These are phyloP conservation scores for Tagetes patula DNA, from an alignment of 129 eudicot genomes.

Conservation along the genomic window DNA sequence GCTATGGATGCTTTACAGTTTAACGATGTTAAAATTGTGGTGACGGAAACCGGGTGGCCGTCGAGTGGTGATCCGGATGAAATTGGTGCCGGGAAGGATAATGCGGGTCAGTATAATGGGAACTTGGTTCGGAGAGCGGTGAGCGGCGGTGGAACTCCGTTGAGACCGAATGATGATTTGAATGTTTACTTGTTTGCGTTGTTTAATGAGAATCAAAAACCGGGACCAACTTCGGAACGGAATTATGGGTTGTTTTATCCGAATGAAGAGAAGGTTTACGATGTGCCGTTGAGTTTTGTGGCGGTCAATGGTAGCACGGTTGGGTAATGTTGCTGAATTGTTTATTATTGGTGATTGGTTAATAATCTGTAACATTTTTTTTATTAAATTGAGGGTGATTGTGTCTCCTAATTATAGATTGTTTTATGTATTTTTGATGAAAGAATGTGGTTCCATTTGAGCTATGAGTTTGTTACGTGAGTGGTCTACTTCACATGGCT, in stretches of 20 bases:
- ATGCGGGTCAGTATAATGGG: slow-evolving; percentile 91
- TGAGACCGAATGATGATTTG: slow-evolving; percentile 62
- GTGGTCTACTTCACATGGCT: too few relatives aligned
- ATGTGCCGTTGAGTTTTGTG: slow-evolving; percentile 51
- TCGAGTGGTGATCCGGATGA: slow-evolving; percentile 71
- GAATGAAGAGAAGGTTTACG: slow-evolving; percentile 58
- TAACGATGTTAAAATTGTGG: slow-evolving; percentile 50
- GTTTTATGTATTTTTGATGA: not conserved
- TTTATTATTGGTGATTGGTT: not conserved
- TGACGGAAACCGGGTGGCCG: slow-evolving; percentile 97
- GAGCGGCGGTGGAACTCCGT: slow-evolving; percentile 73
- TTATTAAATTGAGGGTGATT: too few relatives aligned
- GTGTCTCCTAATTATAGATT: too few relatives aligned
- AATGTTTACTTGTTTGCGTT: slow-evolving; percentile 70
- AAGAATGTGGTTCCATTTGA: too few relatives aligned
- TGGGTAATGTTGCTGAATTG: not conserved
- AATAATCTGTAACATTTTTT: not conserved
- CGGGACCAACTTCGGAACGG: slow-evolving; percentile 74
- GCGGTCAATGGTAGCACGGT: slow-evolving; percentile 6
- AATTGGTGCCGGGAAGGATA: slow-evolving; percentile 50
- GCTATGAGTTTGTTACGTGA: too few relatives aligned
- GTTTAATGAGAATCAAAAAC: slow-evolving; percentile 68
- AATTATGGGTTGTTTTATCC: slow-evolving; percentile 91
- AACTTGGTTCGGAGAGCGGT: slow-evolving; percentile 73
- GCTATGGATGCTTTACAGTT: slow-evolving; percentile 54